A percentile compares a stretch with the other conserved stretches of the same genome.
Conservation (phyloP, 257 asterid genomes). For the Solanum megistacrolobum region DNA sequence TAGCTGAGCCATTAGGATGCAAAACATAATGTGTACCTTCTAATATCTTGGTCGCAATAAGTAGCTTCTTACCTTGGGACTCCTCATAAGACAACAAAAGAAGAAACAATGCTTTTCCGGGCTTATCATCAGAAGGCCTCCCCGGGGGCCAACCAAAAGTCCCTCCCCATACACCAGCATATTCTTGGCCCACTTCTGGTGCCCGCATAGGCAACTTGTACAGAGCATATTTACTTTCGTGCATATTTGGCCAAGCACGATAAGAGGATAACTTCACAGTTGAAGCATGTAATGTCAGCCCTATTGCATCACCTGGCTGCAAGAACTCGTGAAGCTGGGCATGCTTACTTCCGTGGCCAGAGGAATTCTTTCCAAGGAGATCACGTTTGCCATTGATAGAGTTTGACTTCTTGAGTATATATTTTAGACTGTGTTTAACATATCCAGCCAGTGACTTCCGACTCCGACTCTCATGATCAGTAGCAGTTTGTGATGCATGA, state of each 20-base stretch:
- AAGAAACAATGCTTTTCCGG: conserved; percentile 70
- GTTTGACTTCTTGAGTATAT: conserved; percentile 61
- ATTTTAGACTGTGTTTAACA: conserved; percentile 53
- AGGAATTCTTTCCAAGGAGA: conserved; percentile 25
- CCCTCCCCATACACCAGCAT: conserved; percentile 86
- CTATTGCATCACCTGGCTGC: conserved; percentile 49
- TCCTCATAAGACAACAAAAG: conserved; percentile 72
- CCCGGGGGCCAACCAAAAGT: conserved; percentile 95
- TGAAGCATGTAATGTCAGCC: conserved; percentile 52
- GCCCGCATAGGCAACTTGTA: conserved; percentile 59
- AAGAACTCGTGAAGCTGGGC: conserved; percentile 67
- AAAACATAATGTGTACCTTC: conserved; percentile 80
- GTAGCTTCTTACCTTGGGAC: conserved; percentile 47
- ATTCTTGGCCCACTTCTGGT: conserved; percentile 44
- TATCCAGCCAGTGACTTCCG: conserved; percentile 52
- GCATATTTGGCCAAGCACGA: conserved; percentile 91
- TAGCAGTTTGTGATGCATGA: conserved; percentile 21
- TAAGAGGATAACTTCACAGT: conserved; percentile 62
- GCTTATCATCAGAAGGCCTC: conserved; percentile 55
- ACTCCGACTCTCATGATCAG: conserved; percentile 16
- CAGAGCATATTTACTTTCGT: conserved; percentile 69
- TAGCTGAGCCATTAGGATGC: conserved; percentile 93
- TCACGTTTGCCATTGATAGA: conserved; percentile 31
- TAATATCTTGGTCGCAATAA: conserved; percentile 71
- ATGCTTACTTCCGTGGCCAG: conserved; percentile 39